These are phyloP conservation scores for Hymenoscyphus albidus DNA, from an alignment of 2,329 filamentous ascomycete species.

Conservation along the genomic window DNA sequence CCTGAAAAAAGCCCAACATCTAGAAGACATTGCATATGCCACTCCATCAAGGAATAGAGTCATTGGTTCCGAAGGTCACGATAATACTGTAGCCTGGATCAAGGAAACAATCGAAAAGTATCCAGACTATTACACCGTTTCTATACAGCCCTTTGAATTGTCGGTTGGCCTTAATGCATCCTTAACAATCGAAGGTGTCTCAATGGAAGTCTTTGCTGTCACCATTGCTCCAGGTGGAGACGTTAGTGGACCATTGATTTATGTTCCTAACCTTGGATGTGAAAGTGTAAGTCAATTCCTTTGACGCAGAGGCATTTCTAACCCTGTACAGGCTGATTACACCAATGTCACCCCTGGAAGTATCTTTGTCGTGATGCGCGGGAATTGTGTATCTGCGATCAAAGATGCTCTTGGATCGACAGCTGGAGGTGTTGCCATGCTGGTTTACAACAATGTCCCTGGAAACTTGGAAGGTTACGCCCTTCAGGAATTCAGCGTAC, in stretches of 20 bases:
- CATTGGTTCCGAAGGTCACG: constrained; percentile 29
- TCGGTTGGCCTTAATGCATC: constrained; percentile 11
- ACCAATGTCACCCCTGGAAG: constrained; percentile 53
- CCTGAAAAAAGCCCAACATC: constrained; percentile 16
- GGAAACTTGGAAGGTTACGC: constrained; percentile 39
- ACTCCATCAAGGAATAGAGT: constrained; percentile 18
- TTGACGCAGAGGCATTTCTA: not conserved
- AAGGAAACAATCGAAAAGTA: constrained; percentile 37
- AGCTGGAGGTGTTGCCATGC: constrained; percentile 64
- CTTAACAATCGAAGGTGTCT: constrained; percentile 12
- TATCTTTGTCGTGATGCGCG: constrained; percentile 66
- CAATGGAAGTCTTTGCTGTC: constrained; percentile 15
- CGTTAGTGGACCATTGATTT: constrained; percentile 16
- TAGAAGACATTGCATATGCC: constrained; percentile 20
- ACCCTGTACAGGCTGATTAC: constrained; percentile 48
- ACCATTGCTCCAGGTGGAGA: constrained; percentile 16
- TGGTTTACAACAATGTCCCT: constrained; percentile 66
- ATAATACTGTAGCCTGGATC: constrained; percentile 45
- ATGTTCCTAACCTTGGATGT: constrained; percentile 21
- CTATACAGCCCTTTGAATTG: constrained; percentile 42
- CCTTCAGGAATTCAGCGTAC: constrained; percentile 48
- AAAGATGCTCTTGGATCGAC: constrained; percentile 65
- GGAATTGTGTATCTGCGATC: constrained; percentile 63
- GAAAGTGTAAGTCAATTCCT: constrained; percentile 10
- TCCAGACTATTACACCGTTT: constrained; percentile 38